Evolutionary conservation across 2,329 filamentous ascomycete species (phyloP), one percentile per base, ranked within the genome.

Genomic region (Stachybotrys chartarum): DNA sequence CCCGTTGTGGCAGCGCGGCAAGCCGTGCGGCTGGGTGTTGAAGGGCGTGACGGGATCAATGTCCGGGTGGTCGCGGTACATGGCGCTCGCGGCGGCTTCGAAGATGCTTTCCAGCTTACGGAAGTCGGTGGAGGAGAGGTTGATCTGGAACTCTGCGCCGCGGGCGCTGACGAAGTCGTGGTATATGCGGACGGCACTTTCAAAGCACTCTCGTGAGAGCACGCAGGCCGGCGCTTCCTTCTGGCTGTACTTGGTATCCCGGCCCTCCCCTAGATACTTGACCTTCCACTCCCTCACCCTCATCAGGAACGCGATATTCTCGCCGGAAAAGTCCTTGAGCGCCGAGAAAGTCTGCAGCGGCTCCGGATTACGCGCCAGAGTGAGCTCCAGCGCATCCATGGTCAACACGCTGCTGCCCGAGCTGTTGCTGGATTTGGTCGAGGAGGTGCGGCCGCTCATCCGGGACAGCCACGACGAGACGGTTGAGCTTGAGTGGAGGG

Each of bases 291-390:
- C 73, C 1, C 75, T 70, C 1, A 86, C 77, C n/a, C 75, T 72
- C 8, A 76, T 82, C 3, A 88, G 71, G 65, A 88, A 88, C 39
- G 84, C 79, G 59, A 88, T 84, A 64, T 89, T 89, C 66, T 89
- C 86, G 14, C 84, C 85, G 0, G 85, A 87, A 64, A 88, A 88
- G 61, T 88, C 86, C 42, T 79, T 77, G 1, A 81, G 73, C 0
- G 85, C 84, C 0, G 86, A 85, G 65, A 86, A 89, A 53, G 82
- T 70, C 55, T 85, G 81, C 0, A 89, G 75, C 0, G 82, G 81
- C 5, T 77, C 72, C 0, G 83, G 80, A 64, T 86, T 85, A 52
- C 77, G 74, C 54, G 78, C 72, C 0, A 89, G 72, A 5, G 83
- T 81, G 56, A 81, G 75, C 59, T 88, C 84, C 2, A 88, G 76